phyloP scores from a whole-genome alignment of 208 protist species.

The Borovskyia barvae region DNA sequence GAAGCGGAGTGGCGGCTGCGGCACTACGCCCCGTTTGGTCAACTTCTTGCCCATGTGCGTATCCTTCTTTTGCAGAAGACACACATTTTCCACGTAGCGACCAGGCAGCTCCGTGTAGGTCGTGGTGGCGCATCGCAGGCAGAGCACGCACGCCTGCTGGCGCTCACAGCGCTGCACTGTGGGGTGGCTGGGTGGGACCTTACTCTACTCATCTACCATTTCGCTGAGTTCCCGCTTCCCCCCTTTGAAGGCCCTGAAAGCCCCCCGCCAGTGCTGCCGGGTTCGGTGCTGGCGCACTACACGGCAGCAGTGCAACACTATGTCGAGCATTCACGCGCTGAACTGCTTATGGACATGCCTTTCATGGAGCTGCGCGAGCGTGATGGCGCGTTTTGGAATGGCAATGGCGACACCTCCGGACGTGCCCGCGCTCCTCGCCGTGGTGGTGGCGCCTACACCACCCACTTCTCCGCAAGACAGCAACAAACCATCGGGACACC shows the following conservation, averaged over 20 bases:
- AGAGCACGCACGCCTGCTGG: constrained; percentile 44
- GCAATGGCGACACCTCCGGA: neutral
- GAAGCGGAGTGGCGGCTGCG: constrained; percentile 53
- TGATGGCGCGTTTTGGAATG: neutral
- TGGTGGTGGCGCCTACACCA: neutral
- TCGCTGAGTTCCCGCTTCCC: constrained; percentile 20
- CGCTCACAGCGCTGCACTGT: constrained; percentile 37
- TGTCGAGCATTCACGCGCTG: constrained; percentile 22
- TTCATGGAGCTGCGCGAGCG: constrained; percentile 9
- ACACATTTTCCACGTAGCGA: constrained; percentile 59
- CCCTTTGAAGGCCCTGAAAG: constrained; percentile 6
- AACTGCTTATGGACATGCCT: constrained; percentile 17
- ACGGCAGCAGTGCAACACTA: constrained; percentile 46
- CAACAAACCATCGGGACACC: neutral
- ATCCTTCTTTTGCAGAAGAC: constrained; percentile 36
- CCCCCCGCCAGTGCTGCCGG: constrained; percentile 5
- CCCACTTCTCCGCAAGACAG: too few species aligned
- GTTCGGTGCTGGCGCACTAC: constrained; percentile 32
- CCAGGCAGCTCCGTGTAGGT: constrained; percentile 57
- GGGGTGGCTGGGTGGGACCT: constrained; percentile 30
- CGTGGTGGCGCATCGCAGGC: constrained; percentile 36
- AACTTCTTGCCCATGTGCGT: constrained; percentile 37
- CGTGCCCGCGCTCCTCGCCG: neutral
- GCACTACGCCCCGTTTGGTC: constrained; percentile 64
- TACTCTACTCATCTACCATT: constrained; percentile 60